A percentile compares a stretch with the other conserved stretches of the same genome.
These are phyloP conservation scores for Singerocomus inundabilis DNA, from an alignment of 1,284 basidiomycete genomes.

Conservation along the genomic window DNA sequence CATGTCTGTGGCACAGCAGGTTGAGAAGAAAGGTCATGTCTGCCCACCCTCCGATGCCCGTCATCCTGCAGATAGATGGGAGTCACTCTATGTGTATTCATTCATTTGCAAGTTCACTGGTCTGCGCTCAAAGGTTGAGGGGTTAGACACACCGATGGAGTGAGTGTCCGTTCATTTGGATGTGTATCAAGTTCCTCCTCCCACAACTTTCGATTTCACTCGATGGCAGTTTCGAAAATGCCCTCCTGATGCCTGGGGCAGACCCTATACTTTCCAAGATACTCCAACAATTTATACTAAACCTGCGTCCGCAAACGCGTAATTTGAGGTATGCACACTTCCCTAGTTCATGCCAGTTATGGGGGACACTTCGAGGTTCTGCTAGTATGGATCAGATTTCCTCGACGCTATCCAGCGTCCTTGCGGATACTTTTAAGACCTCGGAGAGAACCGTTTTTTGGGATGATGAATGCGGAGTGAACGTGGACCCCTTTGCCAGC, in stretches of 20 bases:
- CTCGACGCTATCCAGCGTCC: slow-evolving; percentile 59
- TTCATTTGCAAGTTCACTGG: slow-evolving; percentile 80
- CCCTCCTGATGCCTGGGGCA: slow-evolving; percentile 64
- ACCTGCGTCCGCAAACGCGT: slow-evolving; percentile 79
- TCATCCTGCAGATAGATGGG: slow-evolving; percentile 79
- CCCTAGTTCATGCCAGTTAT: slow-evolving; percentile 23
- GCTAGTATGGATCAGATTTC: slow-evolving; percentile 73
- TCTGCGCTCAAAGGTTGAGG: slow-evolving; percentile 69
- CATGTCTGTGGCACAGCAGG: slow-evolving; percentile 39
- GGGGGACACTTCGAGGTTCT: slow-evolving; percentile 34
- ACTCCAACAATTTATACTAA: slow-evolving; percentile 71
- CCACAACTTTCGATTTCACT: slow-evolving; percentile 33
- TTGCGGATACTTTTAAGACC: slow-evolving; percentile 69
- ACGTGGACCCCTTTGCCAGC: slow-evolving; percentile 67
- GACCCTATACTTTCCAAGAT: slow-evolving; percentile 68
- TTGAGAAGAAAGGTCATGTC: slow-evolving; percentile 61
- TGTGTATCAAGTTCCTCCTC: slow-evolving; percentile 10
- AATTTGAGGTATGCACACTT: slow-evolving; percentile 66
- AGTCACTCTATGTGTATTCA: slow-evolving; percentile 78
- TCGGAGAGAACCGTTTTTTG: slow-evolving; percentile 74
- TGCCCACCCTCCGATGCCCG: slow-evolving; percentile 70
- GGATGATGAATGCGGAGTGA: slow-evolving; percentile 61
- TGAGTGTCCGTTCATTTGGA: slow-evolving; percentile 42
- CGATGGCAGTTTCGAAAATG: slow-evolving; percentile 67
- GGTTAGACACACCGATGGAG: slow-evolving; percentile 76